phyloP scores from a whole-genome alignment of 495 filamentous ascomycete species.

The Penicillium cataractarum region DNA sequence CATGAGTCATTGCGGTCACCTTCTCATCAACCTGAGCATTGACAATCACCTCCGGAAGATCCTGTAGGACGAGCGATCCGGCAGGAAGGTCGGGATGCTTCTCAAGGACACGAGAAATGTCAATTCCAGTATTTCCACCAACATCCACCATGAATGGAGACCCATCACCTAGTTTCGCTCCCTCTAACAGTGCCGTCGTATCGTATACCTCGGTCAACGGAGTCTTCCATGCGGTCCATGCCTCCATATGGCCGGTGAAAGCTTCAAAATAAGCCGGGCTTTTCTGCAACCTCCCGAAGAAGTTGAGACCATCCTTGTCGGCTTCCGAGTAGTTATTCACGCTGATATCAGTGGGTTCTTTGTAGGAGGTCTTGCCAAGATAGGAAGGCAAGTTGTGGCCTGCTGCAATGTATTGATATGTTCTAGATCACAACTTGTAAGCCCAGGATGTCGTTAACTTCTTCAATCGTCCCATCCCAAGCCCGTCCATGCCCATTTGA shows the following conservation, averaged over 20 bases:
- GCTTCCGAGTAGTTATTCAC: not conserved
- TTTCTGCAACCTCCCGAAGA: not conserved
- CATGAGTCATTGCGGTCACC: not conserved
- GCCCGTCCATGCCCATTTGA: no score
- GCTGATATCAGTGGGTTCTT: not conserved
- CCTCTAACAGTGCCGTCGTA: not conserved
- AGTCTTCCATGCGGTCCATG: not conserved
- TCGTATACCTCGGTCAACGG: not conserved
- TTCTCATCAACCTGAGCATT: not conserved
- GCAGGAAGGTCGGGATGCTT: not conserved
- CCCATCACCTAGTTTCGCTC: not conserved
- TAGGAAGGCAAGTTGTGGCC: not conserved
- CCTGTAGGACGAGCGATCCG: not conserved
- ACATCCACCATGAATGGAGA: constrained; percentile 1
- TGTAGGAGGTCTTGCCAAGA: not conserved
- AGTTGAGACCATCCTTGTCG: not conserved
- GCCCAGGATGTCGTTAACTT: not conserved
- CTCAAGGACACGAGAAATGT: not conserved
- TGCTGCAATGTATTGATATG: not conserved
- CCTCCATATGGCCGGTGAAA: not conserved
- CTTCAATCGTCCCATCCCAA: no score
- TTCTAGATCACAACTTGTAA: not conserved
- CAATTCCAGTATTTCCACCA: not conserved
- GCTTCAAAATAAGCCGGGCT: not conserved
- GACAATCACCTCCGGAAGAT: not conserved